Conservation (phyloP, 2,329 filamentous ascomycete genomes). For the Verticillium nonalfalfae region DNA sequence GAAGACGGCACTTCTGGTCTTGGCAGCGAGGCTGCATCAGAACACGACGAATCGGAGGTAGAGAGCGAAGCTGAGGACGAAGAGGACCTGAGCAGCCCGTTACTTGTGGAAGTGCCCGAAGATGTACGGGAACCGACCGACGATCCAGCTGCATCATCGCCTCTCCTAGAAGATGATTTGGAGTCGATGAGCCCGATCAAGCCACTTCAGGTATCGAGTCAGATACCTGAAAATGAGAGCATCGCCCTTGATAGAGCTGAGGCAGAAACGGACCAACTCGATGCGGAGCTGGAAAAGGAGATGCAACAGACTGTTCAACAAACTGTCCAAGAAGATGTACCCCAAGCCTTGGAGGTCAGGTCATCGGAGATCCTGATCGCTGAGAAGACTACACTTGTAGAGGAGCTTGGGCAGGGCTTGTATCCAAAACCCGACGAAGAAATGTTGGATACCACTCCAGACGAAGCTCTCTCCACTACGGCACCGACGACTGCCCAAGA, state of each 20-base stretch:
- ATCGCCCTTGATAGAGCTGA: not conserved
- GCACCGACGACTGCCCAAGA: not conserved
- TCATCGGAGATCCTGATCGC: not conserved
- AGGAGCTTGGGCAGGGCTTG: not conserved
- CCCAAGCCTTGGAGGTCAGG: not conserved
- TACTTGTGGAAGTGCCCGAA: not conserved
- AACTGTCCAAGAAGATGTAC: not conserved
- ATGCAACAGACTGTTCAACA: conserved; percentile 3
- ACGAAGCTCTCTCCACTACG: not conserved
- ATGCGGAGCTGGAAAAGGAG: conserved; percentile 6
- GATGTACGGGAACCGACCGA: not conserved
- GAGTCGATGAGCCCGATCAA: conserved; percentile 10
- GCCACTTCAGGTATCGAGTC: not conserved
- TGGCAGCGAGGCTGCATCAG: not conserved
- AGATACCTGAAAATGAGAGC: not conserved
- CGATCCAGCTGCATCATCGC: not conserved
- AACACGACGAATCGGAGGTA: not conserved
- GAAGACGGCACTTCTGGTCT: not conserved
- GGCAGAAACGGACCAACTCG: conserved; percentile 2
- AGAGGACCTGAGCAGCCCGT: not conserved
- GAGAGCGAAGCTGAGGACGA: conserved; percentile 1
- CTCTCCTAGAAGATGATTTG: conserved; percentile 1
- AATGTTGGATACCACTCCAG: not conserved
- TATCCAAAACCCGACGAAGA: not conserved
- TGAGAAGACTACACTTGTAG: not conserved